phyloP scores from a whole-genome alignment of 257 asterid species.

The Nicotiana undulata region DNA sequence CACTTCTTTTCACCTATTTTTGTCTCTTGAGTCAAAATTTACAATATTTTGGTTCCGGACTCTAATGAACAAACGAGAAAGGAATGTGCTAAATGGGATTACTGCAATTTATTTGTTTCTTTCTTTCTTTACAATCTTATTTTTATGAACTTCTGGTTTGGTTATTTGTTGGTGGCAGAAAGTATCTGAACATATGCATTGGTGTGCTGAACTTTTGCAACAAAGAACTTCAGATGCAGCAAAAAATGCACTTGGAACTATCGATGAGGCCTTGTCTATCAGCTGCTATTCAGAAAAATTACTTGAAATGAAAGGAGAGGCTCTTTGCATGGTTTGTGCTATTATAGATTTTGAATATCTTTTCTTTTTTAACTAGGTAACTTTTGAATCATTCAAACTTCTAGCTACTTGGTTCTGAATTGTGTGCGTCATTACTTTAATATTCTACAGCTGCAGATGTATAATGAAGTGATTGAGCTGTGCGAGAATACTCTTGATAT shows the following conservation, averaged over 20 bases:
- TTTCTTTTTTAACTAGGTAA: neutral
- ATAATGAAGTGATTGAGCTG: conserved; percentile 63
- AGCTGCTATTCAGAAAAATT: conserved; percentile 75
- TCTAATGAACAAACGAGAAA: neutral
- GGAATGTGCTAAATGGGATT: neutral
- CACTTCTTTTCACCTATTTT: no score
- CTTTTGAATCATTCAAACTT: neutral
- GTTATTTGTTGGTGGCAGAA: conserved; percentile 38
- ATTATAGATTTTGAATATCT: neutral
- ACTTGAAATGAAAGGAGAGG: conserved; percentile 86
- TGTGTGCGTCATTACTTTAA: conserved; percentile 4
- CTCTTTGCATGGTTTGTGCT: conserved; percentile 59
- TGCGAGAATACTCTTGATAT: conserved; percentile 64
- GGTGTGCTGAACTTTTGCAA: conserved; percentile 48
- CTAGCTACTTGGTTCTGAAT: neutral
- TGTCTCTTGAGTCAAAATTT: no score
- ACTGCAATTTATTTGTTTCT: neutral
- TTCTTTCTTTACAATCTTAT: neutral
- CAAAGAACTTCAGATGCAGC: conserved; percentile 57
- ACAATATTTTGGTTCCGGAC: no score
- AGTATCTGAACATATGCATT: conserved; percentile 46
- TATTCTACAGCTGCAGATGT: conserved; percentile 47
- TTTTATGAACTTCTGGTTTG: neutral
- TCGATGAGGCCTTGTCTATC: conserved; percentile 53
- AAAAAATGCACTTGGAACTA: conserved; percentile 40